phyloP scores from a whole-genome alignment of 2,329 filamentous ascomycete species.

The Elsinoe australis region DNA sequence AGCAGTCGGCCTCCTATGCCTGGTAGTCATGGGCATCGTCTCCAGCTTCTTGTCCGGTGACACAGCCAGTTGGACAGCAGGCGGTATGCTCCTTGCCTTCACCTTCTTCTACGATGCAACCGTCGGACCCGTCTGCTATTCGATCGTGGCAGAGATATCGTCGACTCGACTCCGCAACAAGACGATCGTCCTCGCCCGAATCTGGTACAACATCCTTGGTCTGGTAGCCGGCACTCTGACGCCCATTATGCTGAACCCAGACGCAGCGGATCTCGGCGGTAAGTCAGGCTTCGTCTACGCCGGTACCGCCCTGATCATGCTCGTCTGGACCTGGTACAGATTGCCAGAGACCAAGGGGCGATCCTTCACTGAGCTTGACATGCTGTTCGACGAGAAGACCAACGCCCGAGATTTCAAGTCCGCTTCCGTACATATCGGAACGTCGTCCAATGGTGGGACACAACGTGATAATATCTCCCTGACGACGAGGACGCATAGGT shows the following conservation, averaged over 20 bases:
- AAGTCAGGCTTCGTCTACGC: constrained; percentile 38
- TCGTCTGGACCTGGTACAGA: constrained; percentile 38
- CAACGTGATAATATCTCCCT: too few relatives aligned
- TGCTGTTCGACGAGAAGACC: constrained; percentile 36
- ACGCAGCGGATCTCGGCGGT: constrained; percentile 31
- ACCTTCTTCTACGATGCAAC: constrained; percentile 49
- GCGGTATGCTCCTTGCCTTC: too few relatives aligned
- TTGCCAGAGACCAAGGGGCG: constrained; percentile 38
- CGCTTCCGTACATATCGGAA: too few relatives aligned
- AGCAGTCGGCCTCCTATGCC: too few relatives aligned
- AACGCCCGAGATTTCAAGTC: constrained; percentile 33
- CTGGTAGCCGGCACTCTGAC: constrained; percentile 25
- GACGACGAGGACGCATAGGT: too few relatives aligned
- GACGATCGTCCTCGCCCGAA: constrained; percentile 27
- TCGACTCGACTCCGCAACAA: constrained; percentile 26
- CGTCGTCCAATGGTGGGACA: too few relatives aligned
- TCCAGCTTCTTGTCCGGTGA: too few relatives aligned
- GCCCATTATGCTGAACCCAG: constrained; percentile 24
- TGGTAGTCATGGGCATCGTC: too few relatives aligned
- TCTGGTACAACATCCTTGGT: constrained; percentile 25
- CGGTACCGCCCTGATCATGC: constrained; percentile 29
- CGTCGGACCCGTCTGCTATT: constrained; percentile 35
- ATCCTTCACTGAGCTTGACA: constrained; percentile 37
- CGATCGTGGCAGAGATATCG: constrained; percentile 27
- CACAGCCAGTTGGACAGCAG: too few relatives aligned